A percentile compares a stretch with the other conserved stretches of the same genome.
phyloP scores from a whole-genome alignment of 371 early-diverging fungal genomes.

The Coemansia sp. region DNA sequence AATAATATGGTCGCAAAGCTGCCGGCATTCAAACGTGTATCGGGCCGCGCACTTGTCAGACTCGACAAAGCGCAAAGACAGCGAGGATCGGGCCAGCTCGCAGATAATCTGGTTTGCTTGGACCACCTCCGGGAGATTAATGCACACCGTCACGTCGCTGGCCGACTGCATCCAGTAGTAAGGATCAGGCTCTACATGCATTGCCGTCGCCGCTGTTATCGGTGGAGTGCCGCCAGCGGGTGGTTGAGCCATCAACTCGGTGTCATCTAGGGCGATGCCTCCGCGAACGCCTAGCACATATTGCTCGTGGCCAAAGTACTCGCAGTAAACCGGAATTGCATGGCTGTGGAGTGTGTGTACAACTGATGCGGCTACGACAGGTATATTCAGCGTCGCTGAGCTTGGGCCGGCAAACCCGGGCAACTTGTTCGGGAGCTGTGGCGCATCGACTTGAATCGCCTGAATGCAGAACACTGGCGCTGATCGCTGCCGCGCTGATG shows the following conservation, averaged over 20 bases:
- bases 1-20: slow-evolving; percentile 56
- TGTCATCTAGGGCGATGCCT: slow-evolving; percentile 40
- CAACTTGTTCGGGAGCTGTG: not conserved
- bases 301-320: slow-evolving; percentile 53
- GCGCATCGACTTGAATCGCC: slow-evolving; percentile 50
- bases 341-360: slow-evolving; percentile 60
- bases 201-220: too few relatives aligned
- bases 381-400: not conserved
- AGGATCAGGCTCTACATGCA: slow-evolving; percentile 25
- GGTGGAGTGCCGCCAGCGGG: not conserved
- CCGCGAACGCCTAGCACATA: slow-evolving; percentile 55
- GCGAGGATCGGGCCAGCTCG: slow-evolving; percentile 57
- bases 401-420: not conserved
- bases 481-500: not conserved
- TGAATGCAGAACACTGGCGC: slow-evolving; percentile 53
- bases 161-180: slow-evolving; percentile 77
- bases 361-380: slow-evolving; percentile 10
- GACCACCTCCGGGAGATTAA: slow-evolving; percentile 58
- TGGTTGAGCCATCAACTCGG: slow-evolving; percentile 22
- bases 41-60: slow-evolving; percentile 26
- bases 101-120: slow-evolving; percentile 60
- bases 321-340: slow-evolving; percentile 68
- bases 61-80: slow-evolving; percentile 49
- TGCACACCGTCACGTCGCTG: slow-evolving; percentile 65
- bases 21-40: slow-evolving; percentile 15